Base-by-base conservation (phyloP, 1,139 yeast species). In the Kodamaea sp. region DNA sequence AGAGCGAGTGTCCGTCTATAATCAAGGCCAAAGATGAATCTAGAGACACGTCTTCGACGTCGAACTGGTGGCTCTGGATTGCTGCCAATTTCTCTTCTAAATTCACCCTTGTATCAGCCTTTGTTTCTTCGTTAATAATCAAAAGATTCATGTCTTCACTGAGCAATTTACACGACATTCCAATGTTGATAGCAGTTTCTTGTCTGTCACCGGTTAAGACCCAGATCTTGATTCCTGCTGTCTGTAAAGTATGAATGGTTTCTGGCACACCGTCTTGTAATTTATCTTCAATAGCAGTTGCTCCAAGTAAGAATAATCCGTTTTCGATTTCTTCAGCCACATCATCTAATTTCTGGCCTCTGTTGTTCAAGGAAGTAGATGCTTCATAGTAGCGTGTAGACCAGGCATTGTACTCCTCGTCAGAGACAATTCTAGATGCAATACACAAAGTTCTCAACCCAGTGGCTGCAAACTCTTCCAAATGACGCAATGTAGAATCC, bases 131-230 rank as follows among this genome's bases (percentile, higher is more conserved):
- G 54, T 94, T 94, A 31, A 94, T 81, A 40, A 92, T 81, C 49
- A 94, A 70, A 43, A 94, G 64, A 50, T 88, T 89, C 99, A 94
- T 94, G 53, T 94, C 98, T 58, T 94, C 98, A 57, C 95, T 83
- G 32, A 94, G 66, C 34, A 94, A 70, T 52, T 87, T 88, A 68
- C 98, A 94, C 48, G 96, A 86, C 97, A 92, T 89, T 43, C 98
- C 99, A 56, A 94, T 92, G 56, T 94, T 94, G 44, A 94, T 89
- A 1, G 99, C 98, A 0, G 99, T 94, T 59, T 94, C 99, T 41
- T 97, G 72, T 55, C 92, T 92, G 55, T 92, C 99, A 34, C 99
- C 99, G 0, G 99, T 92, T 39, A 92, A 70, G 97, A 92, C 92
- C 98, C 99, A 92, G 69, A 94, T 64, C 53, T 83, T 87, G 38